Conservation (phyloP, 2,329 filamentous ascomycete species). For the Ophiocordyceps sinensis region DNA sequence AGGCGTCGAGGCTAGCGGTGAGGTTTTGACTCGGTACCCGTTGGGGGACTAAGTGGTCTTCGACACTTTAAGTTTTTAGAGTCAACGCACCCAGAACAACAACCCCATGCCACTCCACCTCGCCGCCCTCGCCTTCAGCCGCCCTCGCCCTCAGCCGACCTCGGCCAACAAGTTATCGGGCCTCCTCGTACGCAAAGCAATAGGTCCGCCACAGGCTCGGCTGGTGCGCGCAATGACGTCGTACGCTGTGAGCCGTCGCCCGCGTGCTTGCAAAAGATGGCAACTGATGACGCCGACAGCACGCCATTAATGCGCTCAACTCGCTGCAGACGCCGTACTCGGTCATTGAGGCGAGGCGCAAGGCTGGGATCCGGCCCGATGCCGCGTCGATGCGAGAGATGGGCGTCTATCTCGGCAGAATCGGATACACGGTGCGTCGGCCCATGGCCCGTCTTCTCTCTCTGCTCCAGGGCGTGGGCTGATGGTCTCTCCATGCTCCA, state of each 20-base stretch:
- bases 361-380: conserved; percentile 59
- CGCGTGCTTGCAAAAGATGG: neutral
- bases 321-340: conserved; percentile 80
- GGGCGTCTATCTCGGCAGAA: conserved; percentile 58
- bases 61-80: too few species aligned
- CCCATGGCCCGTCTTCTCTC: too few species aligned
- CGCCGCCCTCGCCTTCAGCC: too few species aligned
- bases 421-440: conserved; percentile 52
- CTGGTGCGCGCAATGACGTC: conserved; percentile 15
- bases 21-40: too few species aligned
- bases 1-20: too few species aligned
- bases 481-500: too few species aligned
- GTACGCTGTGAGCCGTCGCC: conserved; percentile 16
- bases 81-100: too few species aligned
- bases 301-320: conserved; percentile 76
- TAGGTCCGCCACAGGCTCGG: conserved; percentile 5
- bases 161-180: conserved; percentile 3
- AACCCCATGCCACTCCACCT: too few species aligned
- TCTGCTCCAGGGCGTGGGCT: neutral
- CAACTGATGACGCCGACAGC: conserved; percentile 33
- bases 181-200: conserved; percentile 3
- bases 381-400: conserved; percentile 61
- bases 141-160: too few species aligned
- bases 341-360: conserved; percentile 62
- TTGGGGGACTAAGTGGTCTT: too few species aligned